Conservation (phyloP, 2,329 filamentous ascomycete species). For the Orbilia ellipsospora region DNA sequence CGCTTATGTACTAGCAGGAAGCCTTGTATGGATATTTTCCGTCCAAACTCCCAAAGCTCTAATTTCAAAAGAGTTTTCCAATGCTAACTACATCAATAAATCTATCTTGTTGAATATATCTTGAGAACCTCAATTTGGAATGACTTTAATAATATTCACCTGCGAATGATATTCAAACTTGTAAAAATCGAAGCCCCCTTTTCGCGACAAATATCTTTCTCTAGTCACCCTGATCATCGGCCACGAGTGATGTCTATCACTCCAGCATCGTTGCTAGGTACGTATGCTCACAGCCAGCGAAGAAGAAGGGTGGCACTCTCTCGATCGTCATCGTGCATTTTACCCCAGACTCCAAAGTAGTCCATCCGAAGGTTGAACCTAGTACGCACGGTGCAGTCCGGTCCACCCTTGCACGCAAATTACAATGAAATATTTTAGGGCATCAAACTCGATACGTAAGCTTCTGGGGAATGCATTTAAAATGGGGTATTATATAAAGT, state of each 20-base stretch:
- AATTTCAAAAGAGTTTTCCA: too few relatives aligned
- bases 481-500: conserved; percentile 48
- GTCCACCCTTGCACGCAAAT: neutral
- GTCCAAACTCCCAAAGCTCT: neutral
- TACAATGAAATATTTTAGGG: too few relatives aligned
- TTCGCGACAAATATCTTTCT: too few relatives aligned
- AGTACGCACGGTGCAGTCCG: neutral
- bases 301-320: conserved; percentile 10
- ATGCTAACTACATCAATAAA: too few relatives aligned
- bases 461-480: too few relatives aligned
- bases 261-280: conserved; percentile 9
- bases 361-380: conserved; percentile 9
- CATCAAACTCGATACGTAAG: too few relatives aligned
- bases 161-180: too few relatives aligned
- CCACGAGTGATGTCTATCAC: conserved; percentile 30
- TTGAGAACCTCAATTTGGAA: too few relatives aligned
- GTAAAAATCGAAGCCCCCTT: too few relatives aligned
- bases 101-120: too few relatives aligned
- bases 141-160: too few relatives aligned
- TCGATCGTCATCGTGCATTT: conserved; percentile 45
- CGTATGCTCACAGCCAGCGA: neutral
- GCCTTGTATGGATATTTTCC: conserved; percentile 4
- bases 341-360: conserved; percentile 9
- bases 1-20: neutral
- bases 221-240: neutral